Conservation (phyloP, 306 rosid genomes). For the Crataegus laevigata region DNA sequence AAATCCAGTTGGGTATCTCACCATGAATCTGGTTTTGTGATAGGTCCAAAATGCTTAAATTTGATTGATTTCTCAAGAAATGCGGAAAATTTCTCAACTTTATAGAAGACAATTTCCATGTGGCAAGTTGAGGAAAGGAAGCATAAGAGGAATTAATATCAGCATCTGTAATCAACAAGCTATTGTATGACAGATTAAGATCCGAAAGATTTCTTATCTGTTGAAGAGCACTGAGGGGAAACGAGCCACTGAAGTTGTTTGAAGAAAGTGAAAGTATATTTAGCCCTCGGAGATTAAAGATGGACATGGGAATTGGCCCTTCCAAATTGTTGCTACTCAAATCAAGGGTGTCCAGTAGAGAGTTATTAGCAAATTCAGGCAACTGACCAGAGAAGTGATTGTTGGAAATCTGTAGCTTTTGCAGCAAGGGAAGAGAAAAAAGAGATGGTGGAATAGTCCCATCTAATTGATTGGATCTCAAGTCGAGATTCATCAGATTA, state of each 20-base stretch:
- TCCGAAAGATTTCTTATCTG: constrained; percentile 9
- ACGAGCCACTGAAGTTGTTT: constrained; percentile 37
- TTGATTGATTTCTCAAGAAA: constrained; percentile 32
- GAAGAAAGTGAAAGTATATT: constrained; percentile 20
- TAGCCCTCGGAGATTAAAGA: constrained; percentile 17
- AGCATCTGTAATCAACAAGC: constrained; percentile 4
- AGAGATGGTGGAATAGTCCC: constrained; percentile 21
- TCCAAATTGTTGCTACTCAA: constrained; percentile 37
- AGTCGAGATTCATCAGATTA: constrained; percentile 11
- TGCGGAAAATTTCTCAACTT: constrained; percentile 13
- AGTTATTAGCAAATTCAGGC: neutral
- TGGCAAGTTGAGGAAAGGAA: constrained; percentile 1
- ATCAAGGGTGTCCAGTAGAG: constrained; percentile 31
- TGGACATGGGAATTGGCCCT: constrained; percentile 31
- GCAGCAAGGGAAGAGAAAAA: constrained; percentile 10
- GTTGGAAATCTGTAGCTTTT: neutral
- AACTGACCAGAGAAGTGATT: constrained; percentile 16
- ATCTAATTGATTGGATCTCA: constrained; percentile 16
- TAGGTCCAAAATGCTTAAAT: constrained; percentile 22
- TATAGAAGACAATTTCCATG: constrained; percentile 32
- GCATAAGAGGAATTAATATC: neutral
- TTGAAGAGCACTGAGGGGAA: neutral
- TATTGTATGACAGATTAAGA: constrained; percentile 42
- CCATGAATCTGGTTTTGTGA: constrained; percentile 36
- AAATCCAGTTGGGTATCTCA: constrained; percentile 42